A percentile compares a stretch with the other conserved stretches of the same genome.
These are phyloP conservation scores for Acacia concinna DNA, from an alignment of 331 rosid species.

Conservation along the genomic window DNA sequence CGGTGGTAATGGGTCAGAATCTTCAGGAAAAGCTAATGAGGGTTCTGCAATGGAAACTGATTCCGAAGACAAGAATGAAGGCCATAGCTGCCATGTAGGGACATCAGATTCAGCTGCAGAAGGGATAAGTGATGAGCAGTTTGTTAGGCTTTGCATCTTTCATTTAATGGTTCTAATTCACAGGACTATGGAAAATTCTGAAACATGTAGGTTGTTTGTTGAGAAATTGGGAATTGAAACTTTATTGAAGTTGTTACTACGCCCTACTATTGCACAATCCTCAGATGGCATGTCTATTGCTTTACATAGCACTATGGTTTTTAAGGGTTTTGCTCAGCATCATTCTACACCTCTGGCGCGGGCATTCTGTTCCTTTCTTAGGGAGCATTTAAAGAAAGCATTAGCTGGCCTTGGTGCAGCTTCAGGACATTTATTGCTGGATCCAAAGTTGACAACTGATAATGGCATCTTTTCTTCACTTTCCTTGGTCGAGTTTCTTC, in stretches of 20 bases:
- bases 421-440: constrained; percentile 70
- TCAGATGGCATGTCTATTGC: constrained; percentile 98
- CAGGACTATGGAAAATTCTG: constrained; percentile 94
- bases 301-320: constrained; percentile 96
- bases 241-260: constrained; percentile 76
- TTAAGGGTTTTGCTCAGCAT: constrained; percentile 94
- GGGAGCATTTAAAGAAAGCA: constrained; percentile 79
- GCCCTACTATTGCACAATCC: constrained; percentile 81
- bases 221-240: constrained; percentile 93
- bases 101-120: constrained; percentile 60
- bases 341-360: constrained; percentile 85
- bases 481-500: constrained; percentile 87
- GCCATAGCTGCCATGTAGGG: constrained; percentile 49
- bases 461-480: constrained; percentile 67
- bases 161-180: constrained; percentile 96
- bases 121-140: constrained; percentile 71
- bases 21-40: constrained; percentile 64
- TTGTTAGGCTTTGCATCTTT: constrained; percentile 78
- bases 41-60: constrained; percentile 88
- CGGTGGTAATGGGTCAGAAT: constrained; percentile 43
- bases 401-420: constrained; percentile 60
- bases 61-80: constrained; percentile 63
- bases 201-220: constrained; percentile 94
- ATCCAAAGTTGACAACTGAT: constrained; percentile 71
- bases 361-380: constrained; percentile 87